Base-by-base conservation (phyloP, 805 yeast species). In the Lachancea sp. region DNA sequence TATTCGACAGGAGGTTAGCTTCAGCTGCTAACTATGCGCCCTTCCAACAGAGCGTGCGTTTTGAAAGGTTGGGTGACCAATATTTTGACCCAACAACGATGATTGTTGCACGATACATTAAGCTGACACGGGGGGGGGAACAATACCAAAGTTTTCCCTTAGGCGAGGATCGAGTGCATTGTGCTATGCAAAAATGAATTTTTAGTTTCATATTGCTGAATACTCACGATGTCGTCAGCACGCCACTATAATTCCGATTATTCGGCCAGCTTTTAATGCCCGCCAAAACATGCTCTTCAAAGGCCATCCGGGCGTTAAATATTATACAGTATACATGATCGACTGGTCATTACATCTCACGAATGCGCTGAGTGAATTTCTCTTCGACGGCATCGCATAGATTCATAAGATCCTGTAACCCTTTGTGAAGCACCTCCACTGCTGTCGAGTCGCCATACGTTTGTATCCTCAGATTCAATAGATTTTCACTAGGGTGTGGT, bases 401-500 rank as follows among this genome's bases (percentile, higher is more conserved):
- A 49, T 81, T 89, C 45, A 80, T 71, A 51, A 92, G 72, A 58
- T 89, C 94, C 47, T 83, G 84, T 45, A 92, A 72, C 18, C 97
- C 97, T 62, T 87, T 85, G 54, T 86, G 89, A 31, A 92, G 71
- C 1, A 96, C 97, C 61, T 90, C 95, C 29, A 85, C 78, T 3
- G 97, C 97, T 3, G 97, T 81, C 49, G 77, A 74, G 7, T 68
- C 67, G 22, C 79, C 96, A 58, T 88, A 89, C 1, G 98, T 92
- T 68, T 92, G 98, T 48, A 92, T 87, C 67, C 98, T 78, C 42
- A 92, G 62, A 66, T 92, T 87, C 65, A 92, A 69, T 51, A 83
- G 82, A 45, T 86, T 72, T 65, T 92, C 98, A 25, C 96, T 85
- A 15, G 98, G 98, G 65, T 92, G 98, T 8, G 98, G 98, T 51